Evolutionary conservation across 441 rosid genomes (phyloP).

Genomic region (Adansonia gregorii): DNA sequence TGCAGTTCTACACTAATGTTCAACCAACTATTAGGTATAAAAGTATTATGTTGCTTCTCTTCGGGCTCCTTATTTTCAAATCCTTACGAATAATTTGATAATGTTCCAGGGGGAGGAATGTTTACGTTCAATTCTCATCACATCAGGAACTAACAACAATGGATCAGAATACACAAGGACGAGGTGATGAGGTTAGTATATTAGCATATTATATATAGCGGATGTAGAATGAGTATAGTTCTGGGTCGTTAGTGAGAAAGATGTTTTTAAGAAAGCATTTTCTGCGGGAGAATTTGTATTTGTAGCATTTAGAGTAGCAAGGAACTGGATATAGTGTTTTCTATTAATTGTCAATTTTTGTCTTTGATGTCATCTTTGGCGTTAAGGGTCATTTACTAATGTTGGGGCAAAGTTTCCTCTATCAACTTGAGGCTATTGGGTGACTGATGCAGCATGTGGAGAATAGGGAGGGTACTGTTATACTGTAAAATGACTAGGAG

Average conservation of each 20-base stretch:
- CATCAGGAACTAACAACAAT: conserved; percentile 96
- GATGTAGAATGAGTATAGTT: conserved; percentile 14
- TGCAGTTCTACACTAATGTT: conserved; percentile 78
- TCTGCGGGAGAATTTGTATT: background rate
- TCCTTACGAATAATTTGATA: background rate
- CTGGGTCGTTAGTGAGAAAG: conserved; percentile 18
- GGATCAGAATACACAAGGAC: conserved; percentile 90
- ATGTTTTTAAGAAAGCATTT: background rate
- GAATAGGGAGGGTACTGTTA: background rate
- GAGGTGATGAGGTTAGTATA: conserved; percentile 91
- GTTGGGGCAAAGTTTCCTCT: background rate
- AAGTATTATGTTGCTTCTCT: conserved; percentile 17
- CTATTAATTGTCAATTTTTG: background rate
- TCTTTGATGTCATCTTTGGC: conserved; percentile 4
- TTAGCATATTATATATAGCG: conserved; percentile 17
- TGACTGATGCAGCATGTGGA: conserved; percentile 1
- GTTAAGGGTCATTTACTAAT: background rate
- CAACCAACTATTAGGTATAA: conserved; percentile 87
- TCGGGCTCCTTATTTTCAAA: conserved; percentile 2
- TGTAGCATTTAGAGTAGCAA: background rate
- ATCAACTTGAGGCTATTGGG: background rate
- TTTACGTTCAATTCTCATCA: conserved; percentile 92
- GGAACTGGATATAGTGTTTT: background rate
- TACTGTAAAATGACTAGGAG: background rate
- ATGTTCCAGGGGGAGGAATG: conserved; percentile 87